Base-by-base conservation (phyloP, 225 moss, liverwort and hornwort genomes). In the Neckera pumila region DNA sequence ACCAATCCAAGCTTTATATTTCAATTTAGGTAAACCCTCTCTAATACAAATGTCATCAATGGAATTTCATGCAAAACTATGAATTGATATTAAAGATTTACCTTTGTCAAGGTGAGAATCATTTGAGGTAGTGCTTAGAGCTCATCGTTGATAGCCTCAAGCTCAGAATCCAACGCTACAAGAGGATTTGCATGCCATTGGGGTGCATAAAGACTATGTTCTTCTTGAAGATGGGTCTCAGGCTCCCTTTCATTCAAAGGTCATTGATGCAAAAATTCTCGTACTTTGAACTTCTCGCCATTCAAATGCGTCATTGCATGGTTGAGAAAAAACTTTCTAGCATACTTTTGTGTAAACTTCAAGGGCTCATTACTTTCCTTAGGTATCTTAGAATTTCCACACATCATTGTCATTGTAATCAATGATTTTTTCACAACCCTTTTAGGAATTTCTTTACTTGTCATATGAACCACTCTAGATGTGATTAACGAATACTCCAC, bases 161-260 rank as follows among this genome's bases (percentile, higher is more conserved):
- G 18, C 31, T 47, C 11, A 0, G 7, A 30, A 31, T 30, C 31
- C 47, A 74, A 74, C 1, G 7, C 18, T 31, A 74, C 4, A 18
- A 74, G 47, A 47, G 30, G 74, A 47, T 74, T 47, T 18, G 6
- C 3, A 0, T 0, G 4, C 74, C 74, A 74, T 19, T 47, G 18
- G 2, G 3, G 2, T 9, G 11, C 18, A 74, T 47, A 30, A 18
- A 1, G 1, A 47, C 73, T 47, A 17, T 1, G 0, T 0, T 47
- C 74, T 74, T 47, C 4, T n/a, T n/a, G n/a, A 47, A 74, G 47
- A 74, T 47, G 11, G 1, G 47, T 47, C 74, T 74, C 11, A 4
- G 0, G 30, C 7, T 47, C 74, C 11, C 11, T 4, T 31, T 31
- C 0, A 74, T 47, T 74, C 19, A 47, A 30, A 74, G 47, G 11